Evolutionary conservation across 345 rosid species (phyloP), one percentile per base, ranked within the genome.

Genomic region (Trapa incisa): DNA sequence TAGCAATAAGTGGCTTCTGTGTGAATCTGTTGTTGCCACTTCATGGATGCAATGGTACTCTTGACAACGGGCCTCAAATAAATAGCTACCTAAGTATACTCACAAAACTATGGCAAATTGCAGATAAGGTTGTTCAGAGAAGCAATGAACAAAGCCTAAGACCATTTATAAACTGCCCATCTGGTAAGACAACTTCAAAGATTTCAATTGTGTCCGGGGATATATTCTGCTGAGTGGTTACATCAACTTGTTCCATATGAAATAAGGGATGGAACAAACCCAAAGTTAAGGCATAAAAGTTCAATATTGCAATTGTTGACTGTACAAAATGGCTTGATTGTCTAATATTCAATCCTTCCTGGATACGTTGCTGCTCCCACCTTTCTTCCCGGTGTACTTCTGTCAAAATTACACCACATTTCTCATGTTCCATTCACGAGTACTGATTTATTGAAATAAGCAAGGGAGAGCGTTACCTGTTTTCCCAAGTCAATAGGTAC

Each of bases 401-500:
- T 65, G 52, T 43, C 16, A 11, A 65, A 39, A 39, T 16, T 9
- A 45, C 11, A n/a, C 17, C 37, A 22, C 12, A 47, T 43, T 41
- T 22, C 53, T 65, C 33, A 47, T n/a, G 16, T 43, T 39, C 38
- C 2, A 6, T 58, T 58, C 33, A 29, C 13, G 38, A 35, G 7
- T 11, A 3, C 3, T 10, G 38, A 9, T 7, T 14, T 1, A 0
- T 2, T 50, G 29, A 22, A 22, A 22, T 22, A 22, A 22, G 29
- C 29, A 22, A 64, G 42, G 35, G 6, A 41, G 37, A 41, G 8
- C 16, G 72, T 72, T 48, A 86, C 86, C 81, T 78, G 82, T 74
- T 85, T 87, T 73, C 89, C 75, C n/a, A 80, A 11, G 57, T 81
- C 78, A 33, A 87, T 82, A 41, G 96, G 96, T 29, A 85, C 65